These are phyloP conservation scores for Alternaria arborescens DNA, from an alignment of 2,329 filamentous ascomycete species.

Conservation along the genomic window DNA sequence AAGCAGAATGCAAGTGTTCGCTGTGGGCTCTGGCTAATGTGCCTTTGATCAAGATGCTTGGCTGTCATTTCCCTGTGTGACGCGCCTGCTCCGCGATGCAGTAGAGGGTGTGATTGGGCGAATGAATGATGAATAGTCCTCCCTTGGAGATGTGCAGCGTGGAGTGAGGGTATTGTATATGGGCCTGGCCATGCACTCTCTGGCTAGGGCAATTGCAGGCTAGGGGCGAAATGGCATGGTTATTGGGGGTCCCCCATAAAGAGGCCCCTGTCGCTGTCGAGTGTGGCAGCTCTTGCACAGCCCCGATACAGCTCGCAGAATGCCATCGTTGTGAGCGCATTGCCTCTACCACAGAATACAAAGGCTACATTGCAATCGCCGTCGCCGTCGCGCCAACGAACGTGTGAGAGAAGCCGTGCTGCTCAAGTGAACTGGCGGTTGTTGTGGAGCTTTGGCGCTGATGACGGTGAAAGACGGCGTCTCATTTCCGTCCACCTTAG, in stretches of 20 bases:
- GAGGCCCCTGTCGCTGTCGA: constrained; percentile 33
- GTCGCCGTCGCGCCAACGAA: constrained; percentile 15
- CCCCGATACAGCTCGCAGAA: constrained; percentile 17
- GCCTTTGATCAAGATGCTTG: constrained; percentile 11
- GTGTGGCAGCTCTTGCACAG: constrained; percentile 29
- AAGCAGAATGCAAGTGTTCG: not conserved
- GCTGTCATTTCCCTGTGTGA: constrained; percentile 22
- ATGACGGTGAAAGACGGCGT: constrained; percentile 42
- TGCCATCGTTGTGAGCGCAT: constrained; percentile 7
- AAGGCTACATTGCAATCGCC: constrained; percentile 19
- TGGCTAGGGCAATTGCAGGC: constrained; percentile 33
- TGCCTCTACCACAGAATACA: constrained; percentile 12
- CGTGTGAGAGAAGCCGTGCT: constrained; percentile 11
- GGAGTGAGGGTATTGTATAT: constrained; percentile 27
- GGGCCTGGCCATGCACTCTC: constrained; percentile 31
- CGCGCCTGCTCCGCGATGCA: constrained; percentile 17
- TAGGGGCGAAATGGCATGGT: constrained; percentile 29
- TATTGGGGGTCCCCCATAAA: constrained; percentile 24
- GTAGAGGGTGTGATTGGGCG: constrained; percentile 18
- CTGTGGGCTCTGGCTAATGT: constrained; percentile 9
- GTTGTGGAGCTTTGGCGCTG: constrained; percentile 35
- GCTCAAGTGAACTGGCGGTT: constrained; percentile 20
- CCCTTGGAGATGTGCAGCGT: constrained; percentile 24
- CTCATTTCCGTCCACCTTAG: constrained; percentile 50
- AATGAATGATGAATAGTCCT: constrained; percentile 19